Conservation (phyloP, 2,329 filamentous ascomycete species). For the Pezicula carpinea region DNA sequence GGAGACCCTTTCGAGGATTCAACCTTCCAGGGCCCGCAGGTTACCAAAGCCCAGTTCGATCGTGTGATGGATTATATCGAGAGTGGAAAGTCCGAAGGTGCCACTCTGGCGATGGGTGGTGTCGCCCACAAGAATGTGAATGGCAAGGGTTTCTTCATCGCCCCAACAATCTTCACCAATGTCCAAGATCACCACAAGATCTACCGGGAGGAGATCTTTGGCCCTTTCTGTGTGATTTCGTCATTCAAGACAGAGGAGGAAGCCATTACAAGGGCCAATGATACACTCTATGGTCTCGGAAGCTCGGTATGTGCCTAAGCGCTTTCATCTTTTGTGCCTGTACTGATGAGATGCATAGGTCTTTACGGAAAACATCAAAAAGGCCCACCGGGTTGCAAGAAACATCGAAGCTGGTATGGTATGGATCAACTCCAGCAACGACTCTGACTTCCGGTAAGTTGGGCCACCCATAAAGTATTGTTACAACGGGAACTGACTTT, state of each 20-base stretch:
- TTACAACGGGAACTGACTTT: not conserved
- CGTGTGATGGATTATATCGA: constrained; percentile 58
- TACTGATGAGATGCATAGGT: constrained; percentile 28
- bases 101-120: constrained; percentile 58
- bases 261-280: constrained; percentile 56
- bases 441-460: constrained; percentile 37
- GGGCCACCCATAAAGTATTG: constrained; percentile 34
- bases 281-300: constrained; percentile 60
- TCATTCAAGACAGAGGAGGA: constrained; percentile 66
- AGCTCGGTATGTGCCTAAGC: not conserved
- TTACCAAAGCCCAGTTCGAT: constrained; percentile 64
- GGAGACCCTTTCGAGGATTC: constrained; percentile 62
- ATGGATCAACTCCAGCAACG: constrained; percentile 46
- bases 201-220: constrained; percentile 64
- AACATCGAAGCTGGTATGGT: constrained; percentile 49
- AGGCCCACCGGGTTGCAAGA: constrained; percentile 59
- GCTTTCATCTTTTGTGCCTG: too few relatives aligned
- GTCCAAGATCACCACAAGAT: constrained; percentile 42
- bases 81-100: constrained; percentile 60
- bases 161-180: constrained; percentile 45
- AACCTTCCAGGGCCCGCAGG: constrained; percentile 68
- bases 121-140: constrained; percentile 50
- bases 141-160: constrained; percentile 53
- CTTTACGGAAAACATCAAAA: constrained; percentile 62
- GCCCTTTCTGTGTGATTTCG: constrained; percentile 61